These are phyloP conservation scores for Penstemon eatonii DNA, from an alignment of 257 asterid species.

Conservation along the genomic window DNA sequence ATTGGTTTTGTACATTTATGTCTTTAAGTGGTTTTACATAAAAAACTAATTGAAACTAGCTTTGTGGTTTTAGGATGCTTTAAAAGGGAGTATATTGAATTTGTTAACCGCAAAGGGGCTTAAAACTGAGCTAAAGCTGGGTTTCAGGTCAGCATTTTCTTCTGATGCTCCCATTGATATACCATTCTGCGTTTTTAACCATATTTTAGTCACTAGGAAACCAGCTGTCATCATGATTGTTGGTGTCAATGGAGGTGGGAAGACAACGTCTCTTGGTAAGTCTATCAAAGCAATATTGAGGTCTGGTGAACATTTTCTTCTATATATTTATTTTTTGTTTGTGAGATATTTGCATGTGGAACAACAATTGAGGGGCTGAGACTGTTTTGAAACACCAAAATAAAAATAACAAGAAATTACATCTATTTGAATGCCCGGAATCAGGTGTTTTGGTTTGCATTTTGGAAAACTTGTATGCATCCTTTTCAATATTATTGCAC, in stretches of 20 bases:
- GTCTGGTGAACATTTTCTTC: neutral
- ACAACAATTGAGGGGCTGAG: neutral
- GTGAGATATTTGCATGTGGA: slow-evolving; percentile 8
- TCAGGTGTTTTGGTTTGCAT: neutral
- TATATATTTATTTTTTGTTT: neutral
- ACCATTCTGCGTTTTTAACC: slow-evolving; percentile 27
- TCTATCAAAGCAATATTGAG: slow-evolving; percentile 8
- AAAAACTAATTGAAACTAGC: slow-evolving; percentile 23
- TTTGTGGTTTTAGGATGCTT: slow-evolving; percentile 58
- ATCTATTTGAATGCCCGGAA: too few relatives aligned
- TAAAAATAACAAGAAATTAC: neutral
- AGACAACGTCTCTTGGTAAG: slow-evolving; percentile 97
- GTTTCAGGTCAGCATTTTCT: slow-evolving; percentile 65
- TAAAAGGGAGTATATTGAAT: slow-evolving; percentile 72
- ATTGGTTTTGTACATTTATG: neutral
- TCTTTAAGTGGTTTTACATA: slow-evolving; percentile 3
- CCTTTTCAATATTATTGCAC: slow-evolving; percentile 5
- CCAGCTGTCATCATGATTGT: slow-evolving; percentile 94
- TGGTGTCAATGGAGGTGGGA: slow-evolving; percentile 99
- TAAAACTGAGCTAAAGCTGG: slow-evolving; percentile 83
- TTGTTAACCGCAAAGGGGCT: slow-evolving; percentile 75
- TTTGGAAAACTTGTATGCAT: neutral
- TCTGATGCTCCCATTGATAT: neutral
- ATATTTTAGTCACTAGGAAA: slow-evolving; percentile 53
- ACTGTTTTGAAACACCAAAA: neutral